These are phyloP conservation scores for Diaporthe citriasiana DNA, from an alignment of 2,329 filamentous ascomycete species.

Conservation along the genomic window DNA sequence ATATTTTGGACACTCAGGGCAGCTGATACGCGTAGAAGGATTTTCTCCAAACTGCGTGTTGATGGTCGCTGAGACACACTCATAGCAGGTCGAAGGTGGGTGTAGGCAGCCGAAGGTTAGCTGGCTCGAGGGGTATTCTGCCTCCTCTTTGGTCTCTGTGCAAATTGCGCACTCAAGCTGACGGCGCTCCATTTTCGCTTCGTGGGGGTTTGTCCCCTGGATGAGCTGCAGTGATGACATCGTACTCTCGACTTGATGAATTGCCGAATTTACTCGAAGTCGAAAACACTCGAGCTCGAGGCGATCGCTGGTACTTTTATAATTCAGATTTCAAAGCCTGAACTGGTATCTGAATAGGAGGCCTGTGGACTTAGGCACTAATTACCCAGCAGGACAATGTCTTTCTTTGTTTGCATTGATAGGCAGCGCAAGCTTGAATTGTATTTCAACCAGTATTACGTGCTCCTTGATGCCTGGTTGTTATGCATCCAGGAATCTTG, in stretches of 20 bases:
- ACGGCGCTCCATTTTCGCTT: not conserved
- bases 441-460: not conserved
- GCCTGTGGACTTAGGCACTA: not conserved
- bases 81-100: not conserved
- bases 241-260: accelerated
- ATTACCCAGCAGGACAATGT: not conserved
- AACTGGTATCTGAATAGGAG: not conserved
- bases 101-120: not conserved
- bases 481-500: not conserved
- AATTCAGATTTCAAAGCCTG: accelerated
- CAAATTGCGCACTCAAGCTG: not conserved
- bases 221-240: no score
- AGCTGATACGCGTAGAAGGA: not conserved
- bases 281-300: no score
- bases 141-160: not conserved
- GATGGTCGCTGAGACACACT: not conserved
- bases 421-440: not conserved
- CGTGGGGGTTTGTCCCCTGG: no score
- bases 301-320: not conserved
- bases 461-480: no score
- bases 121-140: not conserved
- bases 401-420: not conserved
- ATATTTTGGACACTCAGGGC: not conserved
- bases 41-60: not conserved
- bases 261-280: not conserved